A percentile compares a stretch with the other conserved stretches of the same genome.
Evolutionary conservation across 2,329 filamentous ascomycete species (phyloP).

Genomic region (Orbilia brochopaga): DNA sequence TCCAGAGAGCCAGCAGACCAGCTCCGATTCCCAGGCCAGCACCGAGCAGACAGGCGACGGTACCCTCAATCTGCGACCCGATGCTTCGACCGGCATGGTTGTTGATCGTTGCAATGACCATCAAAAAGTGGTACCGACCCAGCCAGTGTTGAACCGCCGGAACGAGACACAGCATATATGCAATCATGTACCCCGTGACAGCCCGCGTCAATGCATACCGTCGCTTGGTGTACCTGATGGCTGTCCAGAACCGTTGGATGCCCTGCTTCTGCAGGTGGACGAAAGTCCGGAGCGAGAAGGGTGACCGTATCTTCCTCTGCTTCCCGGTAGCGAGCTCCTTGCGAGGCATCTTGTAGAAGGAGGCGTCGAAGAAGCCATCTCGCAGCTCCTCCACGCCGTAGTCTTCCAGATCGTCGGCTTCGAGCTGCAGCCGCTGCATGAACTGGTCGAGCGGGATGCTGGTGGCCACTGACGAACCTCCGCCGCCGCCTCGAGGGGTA

Average conservation of each 20-base stretch:
- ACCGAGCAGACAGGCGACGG: constrained; percentile 64
- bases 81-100: constrained; percentile 66
- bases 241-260: constrained; percentile 30
- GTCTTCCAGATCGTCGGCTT: constrained; percentile 56
- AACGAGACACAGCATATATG: constrained; percentile 65
- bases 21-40: constrained; percentile 65
- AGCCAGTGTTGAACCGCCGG: constrained; percentile 62
- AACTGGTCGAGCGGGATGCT: constrained; percentile 46
- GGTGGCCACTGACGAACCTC: constrained; percentile 8
- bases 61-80: constrained; percentile 66
- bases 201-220: constrained; percentile 35
- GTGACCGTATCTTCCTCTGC: constrained; percentile 40
- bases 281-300: constrained; percentile 36
- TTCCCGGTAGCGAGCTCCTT: constrained; percentile 43
- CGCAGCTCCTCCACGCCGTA: constrained; percentile 60
- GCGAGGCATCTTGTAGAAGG: constrained; percentile 57
- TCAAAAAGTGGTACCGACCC: constrained; percentile 65
- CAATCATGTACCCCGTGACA: constrained; percentile 63
- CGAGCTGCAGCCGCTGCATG: constrained; percentile 54
- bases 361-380: constrained; percentile 61
- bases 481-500: constrained; percentile 22
- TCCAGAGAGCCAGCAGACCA: constrained; percentile 63
- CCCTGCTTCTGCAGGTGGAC: constrained; percentile 39
- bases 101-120: constrained; percentile 65
- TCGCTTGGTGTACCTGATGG: constrained; percentile 22